A percentile compares a stretch with the other conserved stretches of the same genome.
These are phyloP conservation scores for Diatrype stigma DNA, from an alignment of 2,329 filamentous ascomycete genomes.

Conservation along the genomic window DNA sequence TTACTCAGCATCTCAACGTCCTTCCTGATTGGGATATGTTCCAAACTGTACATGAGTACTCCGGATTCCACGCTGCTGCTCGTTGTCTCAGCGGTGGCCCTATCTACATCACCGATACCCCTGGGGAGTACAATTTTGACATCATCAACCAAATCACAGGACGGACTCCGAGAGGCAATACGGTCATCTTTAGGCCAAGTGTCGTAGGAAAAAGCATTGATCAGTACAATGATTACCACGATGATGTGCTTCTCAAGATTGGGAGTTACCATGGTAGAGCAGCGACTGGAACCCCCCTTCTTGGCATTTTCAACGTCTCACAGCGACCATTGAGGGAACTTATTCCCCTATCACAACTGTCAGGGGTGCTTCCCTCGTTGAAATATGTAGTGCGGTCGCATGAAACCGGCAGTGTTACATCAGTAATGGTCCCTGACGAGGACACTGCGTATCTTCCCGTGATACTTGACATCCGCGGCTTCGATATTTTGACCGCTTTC, in stretches of 20 bases:
- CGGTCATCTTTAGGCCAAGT: conserved; percentile 76
- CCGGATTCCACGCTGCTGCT: conserved; percentile 82
- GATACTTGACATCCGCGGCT: conserved; percentile 61
- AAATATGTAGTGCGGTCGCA: conserved; percentile 74
- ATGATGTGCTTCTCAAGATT: conserved; percentile 69
- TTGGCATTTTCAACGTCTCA: conserved; percentile 82
- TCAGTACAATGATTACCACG: conserved; percentile 72
- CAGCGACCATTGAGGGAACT: conserved; percentile 61
- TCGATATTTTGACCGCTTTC: conserved; percentile 77
- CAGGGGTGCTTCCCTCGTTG: conserved; percentile 56
- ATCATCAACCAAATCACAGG: conserved; percentile 81
- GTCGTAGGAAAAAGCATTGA: conserved; percentile 68
- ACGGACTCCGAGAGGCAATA: conserved; percentile 64
- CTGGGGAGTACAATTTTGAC: conserved; percentile 71
- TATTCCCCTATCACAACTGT: conserved; percentile 66
- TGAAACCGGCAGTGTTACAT: conserved; percentile 57
- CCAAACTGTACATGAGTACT: conserved; percentile 62
- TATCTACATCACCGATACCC: conserved; percentile 89
- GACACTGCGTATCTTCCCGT: conserved; percentile 54
- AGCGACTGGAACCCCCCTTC: conserved; percentile 66
- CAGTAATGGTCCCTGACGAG: conserved; percentile 41
- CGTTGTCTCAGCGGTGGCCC: conserved; percentile 87
- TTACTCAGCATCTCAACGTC: conserved; percentile 81
- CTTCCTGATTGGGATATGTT: conserved; percentile 81
- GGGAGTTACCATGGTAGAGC: conserved; percentile 69